A percentile compares a stretch with the other conserved stretches of the same genome.
phyloP scores from a whole-genome alignment of 2,329 filamentous ascomycete species.

The Venturia pyrina region DNA sequence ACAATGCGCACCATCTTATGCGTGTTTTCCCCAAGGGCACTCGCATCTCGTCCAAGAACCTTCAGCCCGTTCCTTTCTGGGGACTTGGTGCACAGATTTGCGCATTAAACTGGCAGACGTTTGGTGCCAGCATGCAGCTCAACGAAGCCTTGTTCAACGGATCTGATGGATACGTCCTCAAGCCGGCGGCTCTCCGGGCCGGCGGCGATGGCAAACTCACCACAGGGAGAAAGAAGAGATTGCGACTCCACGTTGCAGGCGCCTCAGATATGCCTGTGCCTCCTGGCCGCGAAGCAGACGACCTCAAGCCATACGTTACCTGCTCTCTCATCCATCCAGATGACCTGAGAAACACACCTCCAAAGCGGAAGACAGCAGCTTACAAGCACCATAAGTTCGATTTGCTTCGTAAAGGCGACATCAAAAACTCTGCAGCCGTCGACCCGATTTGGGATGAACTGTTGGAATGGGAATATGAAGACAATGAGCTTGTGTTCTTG shows the following conservation, averaged over 20 bases:
- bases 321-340: conserved; percentile 53
- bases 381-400: conserved; percentile 52
- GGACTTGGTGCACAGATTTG: conserved; percentile 81
- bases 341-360: conserved; percentile 36
- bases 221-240: conserved; percentile 35
- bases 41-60: conserved; percentile 73
- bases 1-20: conserved; percentile 77
- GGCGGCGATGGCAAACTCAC: conserved; percentile 44
- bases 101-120: conserved; percentile 86
- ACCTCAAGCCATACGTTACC: conserved; percentile 54
- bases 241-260: conserved; percentile 51
- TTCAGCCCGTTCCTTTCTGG: conserved; percentile 81
- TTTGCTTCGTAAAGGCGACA: conserved; percentile 41
- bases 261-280: conserved; percentile 52
- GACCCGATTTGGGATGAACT: conserved; percentile 58
- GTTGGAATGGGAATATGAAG: conserved; percentile 58
- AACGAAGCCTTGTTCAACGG: conserved; percentile 87
- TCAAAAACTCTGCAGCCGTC: conserved; percentile 47
- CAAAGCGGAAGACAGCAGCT: conserved; percentile 51
- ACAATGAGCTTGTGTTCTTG: conserved; percentile 56
- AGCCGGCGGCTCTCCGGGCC: conserved; percentile 68
- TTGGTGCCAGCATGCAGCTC: conserved; percentile 90
- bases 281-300: conserved; percentile 38
- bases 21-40: conserved; percentile 79
- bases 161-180: conserved; percentile 74